phyloP scores from a whole-genome alignment of 495 filamentous ascomycete genomes.

The Podospora pseudocomata region DNA sequence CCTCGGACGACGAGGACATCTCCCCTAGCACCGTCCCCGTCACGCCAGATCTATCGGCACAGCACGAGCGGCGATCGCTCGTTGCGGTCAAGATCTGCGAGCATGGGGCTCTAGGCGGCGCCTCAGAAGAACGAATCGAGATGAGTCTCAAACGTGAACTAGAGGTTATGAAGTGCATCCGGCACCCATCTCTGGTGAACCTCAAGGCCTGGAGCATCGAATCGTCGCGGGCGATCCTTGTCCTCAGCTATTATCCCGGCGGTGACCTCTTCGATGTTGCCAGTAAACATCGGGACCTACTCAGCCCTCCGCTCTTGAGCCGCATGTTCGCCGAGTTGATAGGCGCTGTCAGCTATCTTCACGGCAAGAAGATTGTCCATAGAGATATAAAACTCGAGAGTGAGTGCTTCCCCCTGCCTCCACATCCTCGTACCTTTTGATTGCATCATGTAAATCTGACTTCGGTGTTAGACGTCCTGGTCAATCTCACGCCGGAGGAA shows the following conservation, averaged over 20 bases:
- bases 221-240: conserved; percentile 72
- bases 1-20: conserved; percentile 41
- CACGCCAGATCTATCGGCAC: conserved; percentile 22
- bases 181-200: conserved; percentile 85
- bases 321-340: conserved; percentile 90
- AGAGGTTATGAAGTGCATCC: conserved; percentile 81
- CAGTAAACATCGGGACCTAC: conserved; percentile 57
- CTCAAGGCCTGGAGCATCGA: conserved; percentile 84
- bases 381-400: conserved; percentile 98
- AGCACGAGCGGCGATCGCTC: conserved; percentile 51
- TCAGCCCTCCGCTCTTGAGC: conserved; percentile 67
- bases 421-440: conserved; percentile 14
- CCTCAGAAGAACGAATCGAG: conserved; percentile 81
- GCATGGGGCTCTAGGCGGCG: conserved; percentile 87
- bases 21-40: conserved; percentile 21
- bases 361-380: conserved; percentile 82
- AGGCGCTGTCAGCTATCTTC: conserved; percentile 78
- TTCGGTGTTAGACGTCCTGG: conserved; percentile 67
- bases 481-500: conserved; percentile 66
- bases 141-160: conserved; percentile 90
- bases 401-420: conserved; percentile 43
- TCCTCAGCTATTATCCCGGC: conserved; percentile 87
- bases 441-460: conserved; percentile 26
- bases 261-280: conserved; percentile 95
- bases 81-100: conserved; percentile 96